A percentile compares a stretch with the other conserved stretches of the same genome.
These are phyloP conservation scores for Tilletia horrida DNA, from an alignment of 1,284 basidiomycete species.

Conservation along the genomic window DNA sequence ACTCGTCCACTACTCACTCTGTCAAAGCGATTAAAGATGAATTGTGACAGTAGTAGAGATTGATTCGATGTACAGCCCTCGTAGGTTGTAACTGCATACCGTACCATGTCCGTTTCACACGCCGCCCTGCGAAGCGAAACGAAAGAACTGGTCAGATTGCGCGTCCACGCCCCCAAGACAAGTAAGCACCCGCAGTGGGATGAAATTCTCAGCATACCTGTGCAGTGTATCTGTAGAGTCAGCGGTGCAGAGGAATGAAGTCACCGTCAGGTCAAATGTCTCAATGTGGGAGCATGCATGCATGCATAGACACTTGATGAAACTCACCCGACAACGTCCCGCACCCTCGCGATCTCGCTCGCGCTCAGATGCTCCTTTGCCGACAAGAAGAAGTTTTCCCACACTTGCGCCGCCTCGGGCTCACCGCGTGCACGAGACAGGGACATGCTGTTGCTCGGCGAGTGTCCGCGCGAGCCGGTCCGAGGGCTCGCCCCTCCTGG, in stretches of 20 bases:
- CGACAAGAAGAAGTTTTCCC: slow-evolving; percentile 52
- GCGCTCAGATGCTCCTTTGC: slow-evolving; percentile 46
- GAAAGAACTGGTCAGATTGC: too few relatives aligned
- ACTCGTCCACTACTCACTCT: too few relatives aligned
- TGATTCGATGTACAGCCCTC: too few relatives aligned
- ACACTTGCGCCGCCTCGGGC: slow-evolving; percentile 48
- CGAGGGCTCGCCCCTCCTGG: slow-evolving; percentile 4
- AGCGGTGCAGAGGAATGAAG: neutral
- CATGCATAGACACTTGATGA: neutral
- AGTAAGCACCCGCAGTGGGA: too few relatives aligned
- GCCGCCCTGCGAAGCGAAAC: neutral
- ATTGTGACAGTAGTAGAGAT: too few relatives aligned
- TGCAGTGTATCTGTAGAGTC: slow-evolving; percentile 6
- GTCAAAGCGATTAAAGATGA: too few relatives aligned
- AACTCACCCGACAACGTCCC: slow-evolving; percentile 14
- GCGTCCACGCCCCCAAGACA: too few relatives aligned
- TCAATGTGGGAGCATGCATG: too few relatives aligned
- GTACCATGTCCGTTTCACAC: too few relatives aligned
- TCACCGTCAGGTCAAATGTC: neutral
- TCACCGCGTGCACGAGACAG: slow-evolving; percentile 34
- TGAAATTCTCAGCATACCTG: neutral
- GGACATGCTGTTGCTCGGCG: slow-evolving; percentile 7
- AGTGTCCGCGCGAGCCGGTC: slow-evolving; percentile 7
- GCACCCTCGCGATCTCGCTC: slow-evolving; percentile 19
- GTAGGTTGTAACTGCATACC: too few relatives aligned